Evolutionary conservation across 2,329 filamentous ascomycete species (phyloP).

Genomic region (Huntiella omanensis): DNA sequence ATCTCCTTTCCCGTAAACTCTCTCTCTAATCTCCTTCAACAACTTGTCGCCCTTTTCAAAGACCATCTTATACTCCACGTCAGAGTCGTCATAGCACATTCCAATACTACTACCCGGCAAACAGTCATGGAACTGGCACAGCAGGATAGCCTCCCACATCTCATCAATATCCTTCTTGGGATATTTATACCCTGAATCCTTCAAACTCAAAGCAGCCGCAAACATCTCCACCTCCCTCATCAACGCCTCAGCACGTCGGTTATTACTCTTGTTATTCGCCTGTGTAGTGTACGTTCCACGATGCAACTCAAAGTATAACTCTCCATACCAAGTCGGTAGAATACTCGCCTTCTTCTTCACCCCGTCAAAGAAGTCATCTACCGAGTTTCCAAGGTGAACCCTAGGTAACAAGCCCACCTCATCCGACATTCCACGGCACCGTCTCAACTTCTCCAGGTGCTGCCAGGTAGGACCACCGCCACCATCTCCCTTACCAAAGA

Average conservation of each 20-base stretch:
- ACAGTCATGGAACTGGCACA: constrained; percentile 97
- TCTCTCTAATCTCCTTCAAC: constrained; percentile 47
- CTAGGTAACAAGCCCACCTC: constrained; percentile 67
- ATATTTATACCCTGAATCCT: constrained; percentile 58
- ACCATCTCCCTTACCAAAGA: constrained; percentile 93
- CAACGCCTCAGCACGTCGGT: constrained; percentile 67
- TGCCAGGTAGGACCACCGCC: constrained; percentile 88
- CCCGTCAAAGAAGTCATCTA: constrained; percentile 83
- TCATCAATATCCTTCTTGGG: constrained; percentile 85
- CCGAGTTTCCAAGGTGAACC: constrained; percentile 71
- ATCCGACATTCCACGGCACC: constrained; percentile 82
- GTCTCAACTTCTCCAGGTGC: constrained; percentile 83
- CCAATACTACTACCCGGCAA: constrained; percentile 87
- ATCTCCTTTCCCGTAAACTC: no score
- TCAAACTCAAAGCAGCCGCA: constrained; percentile 64
- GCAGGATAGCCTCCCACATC: constrained; percentile 83
- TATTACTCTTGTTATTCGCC: constrained; percentile 92
- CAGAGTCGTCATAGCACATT: constrained; percentile 95
- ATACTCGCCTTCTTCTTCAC: constrained; percentile 62
- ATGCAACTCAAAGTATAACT: constrained; percentile 94
- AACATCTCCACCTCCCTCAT: constrained; percentile 77
- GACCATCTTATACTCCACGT: constrained; percentile 68
- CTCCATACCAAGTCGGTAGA: constrained; percentile 91
- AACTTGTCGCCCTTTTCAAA: constrained; percentile 60
- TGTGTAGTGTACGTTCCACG: constrained; percentile 95